Evolutionary conservation across 2,329 filamentous ascomycete species (phyloP), one percentile per base, ranked within the genome.

Genomic region (Ceratocystis smalleyi): DNA sequence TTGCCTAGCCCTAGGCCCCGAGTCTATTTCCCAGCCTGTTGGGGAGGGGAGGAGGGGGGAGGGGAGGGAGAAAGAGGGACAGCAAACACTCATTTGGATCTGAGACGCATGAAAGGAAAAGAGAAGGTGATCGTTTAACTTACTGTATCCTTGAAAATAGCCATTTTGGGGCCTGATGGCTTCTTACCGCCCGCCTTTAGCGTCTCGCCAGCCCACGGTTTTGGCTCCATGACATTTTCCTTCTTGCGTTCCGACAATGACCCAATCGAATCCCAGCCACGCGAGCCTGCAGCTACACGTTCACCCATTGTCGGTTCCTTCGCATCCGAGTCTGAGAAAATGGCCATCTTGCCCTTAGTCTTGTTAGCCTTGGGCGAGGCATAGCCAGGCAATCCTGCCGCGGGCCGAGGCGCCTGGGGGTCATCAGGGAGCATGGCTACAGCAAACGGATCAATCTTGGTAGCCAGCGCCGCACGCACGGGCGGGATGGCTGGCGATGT

Each of bases 101-200:
- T n/a, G 40, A n/a, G 24, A n/a, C 59, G 32, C 59, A 59, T 15
- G n/a, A 40, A 24, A 57, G 15, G 10, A 40, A 45, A 35, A 30
- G 17, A 59, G 55, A 57, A 51, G 69, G 35, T 12, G 68, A 70
- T 17, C 6, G 65, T 68, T 70, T 64, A 73, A 81, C 90, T 86
- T 87, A 99, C 94, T 88, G 88, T 80, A 80, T 99, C 94, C 79
- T 89, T 92, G 79, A 96, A 99, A 57, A 99, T 83, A 71, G 86
- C 79, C 85, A 99, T 87, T 79, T 96, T 97, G 63, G 86, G 80
- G 51, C 71, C 71, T 63, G 81, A 81, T 40, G 81, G 83, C 76
- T 89, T 89, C 77, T 89, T 94, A 70, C 90, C 92, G 51, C 88
- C 90, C 2, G 84, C 88, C 74, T 92, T 89, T 69, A 99, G 76